Percentiles rank a stretch among this genome's conserved stretches.
Conservation (phyloP, 2,329 filamentous ascomycete species). For the Nigrospora osmanthi region DNA sequence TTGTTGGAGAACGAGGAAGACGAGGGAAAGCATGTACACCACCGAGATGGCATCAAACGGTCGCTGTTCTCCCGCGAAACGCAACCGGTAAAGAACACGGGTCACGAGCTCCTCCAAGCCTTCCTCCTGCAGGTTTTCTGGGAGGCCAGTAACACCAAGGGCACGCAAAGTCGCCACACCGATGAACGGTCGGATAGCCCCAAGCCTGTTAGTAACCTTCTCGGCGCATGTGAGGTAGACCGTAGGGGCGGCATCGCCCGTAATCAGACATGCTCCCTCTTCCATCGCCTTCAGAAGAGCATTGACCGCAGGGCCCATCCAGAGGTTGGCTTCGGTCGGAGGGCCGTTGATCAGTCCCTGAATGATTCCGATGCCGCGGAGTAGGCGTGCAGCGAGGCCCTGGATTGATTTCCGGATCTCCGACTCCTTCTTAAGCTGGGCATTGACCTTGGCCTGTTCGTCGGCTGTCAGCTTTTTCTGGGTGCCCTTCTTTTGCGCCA, state of each 20-base stretch:
- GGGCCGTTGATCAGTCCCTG: conserved; percentile 74
- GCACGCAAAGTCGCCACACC: conserved; percentile 81
- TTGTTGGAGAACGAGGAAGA: conserved; percentile 70
- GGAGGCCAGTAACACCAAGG: conserved; percentile 64
- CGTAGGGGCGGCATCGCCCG: conserved; percentile 69
- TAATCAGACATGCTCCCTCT: conserved; percentile 72
- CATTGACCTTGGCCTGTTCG: conserved; percentile 82
- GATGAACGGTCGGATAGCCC: conserved; percentile 70
- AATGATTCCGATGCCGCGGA: conserved; percentile 81
- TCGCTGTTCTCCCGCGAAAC: conserved; percentile 87
- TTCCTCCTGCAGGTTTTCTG: conserved; percentile 67
- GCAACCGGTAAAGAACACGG: conserved; percentile 80
- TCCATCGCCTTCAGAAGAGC: conserved; percentile 67
- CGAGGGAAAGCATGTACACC: conserved; percentile 76
- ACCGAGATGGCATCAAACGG: conserved; percentile 84
- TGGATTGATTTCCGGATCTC: conserved; percentile 68
- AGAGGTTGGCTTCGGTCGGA: conserved; percentile 79
- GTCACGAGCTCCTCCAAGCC: conserved; percentile 80
- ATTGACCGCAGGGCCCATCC: conserved; percentile 78
- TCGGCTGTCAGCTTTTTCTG: conserved; percentile 87
- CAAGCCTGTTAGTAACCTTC: conserved; percentile 66
- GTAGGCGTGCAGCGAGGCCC: conserved; percentile 60
- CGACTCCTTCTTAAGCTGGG: conserved; percentile 81
- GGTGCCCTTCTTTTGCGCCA: conserved; percentile 89
- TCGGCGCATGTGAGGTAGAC: conserved; percentile 76